A percentile compares a stretch with the other conserved stretches of the same genome.
These are phyloP conservation scores for Pneumocystis carinii DNA, from an alignment of 1,139 yeast genomes.

Conservation along the genomic window DNA sequence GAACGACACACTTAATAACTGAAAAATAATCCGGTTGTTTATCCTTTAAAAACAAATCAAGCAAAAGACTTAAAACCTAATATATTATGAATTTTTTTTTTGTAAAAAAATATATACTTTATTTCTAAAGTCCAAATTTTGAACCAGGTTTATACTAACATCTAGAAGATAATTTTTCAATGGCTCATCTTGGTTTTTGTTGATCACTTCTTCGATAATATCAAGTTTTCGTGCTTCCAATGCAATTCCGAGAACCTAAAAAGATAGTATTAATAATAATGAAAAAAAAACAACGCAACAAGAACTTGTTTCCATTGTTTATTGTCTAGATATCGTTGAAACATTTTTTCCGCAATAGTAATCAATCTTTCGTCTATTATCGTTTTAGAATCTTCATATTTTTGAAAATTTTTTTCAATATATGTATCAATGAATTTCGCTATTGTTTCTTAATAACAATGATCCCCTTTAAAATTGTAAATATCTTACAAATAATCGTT, in stretches of 20 bases:
- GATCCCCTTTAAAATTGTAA: not conserved
- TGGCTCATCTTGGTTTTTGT: constrained; percentile 29
- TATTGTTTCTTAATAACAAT: not conserved
- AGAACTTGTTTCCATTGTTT: constrained; percentile 48
- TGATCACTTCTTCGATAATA: constrained; percentile 39
- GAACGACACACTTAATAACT: constrained; percentile 75
- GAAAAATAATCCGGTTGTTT: constrained; percentile 60
- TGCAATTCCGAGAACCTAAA: constrained; percentile 59
- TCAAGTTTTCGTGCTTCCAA: constrained; percentile 80
- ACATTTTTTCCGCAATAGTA: constrained; percentile 71
- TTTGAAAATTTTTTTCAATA: constrained; percentile 46
- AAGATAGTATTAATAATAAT: not conserved
- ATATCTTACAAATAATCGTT: constrained; percentile 50
- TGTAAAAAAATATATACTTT: constrained; percentile 21
- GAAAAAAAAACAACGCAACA: not conserved
- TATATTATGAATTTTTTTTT: not conserved
- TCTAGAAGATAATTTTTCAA: constrained; percentile 63
- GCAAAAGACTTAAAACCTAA: constrained; percentile 30
- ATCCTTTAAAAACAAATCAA: constrained; percentile 42
- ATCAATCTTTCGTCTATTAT: constrained; percentile 48
- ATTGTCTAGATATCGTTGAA: constrained; percentile 54
- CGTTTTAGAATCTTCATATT: constrained; percentile 29
- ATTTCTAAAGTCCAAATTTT: constrained; percentile 50
- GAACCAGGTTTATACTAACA: constrained; percentile 54
- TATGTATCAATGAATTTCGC: constrained; percentile 78